A percentile compares a stretch with the other conserved stretches of the same genome.
Evolutionary conservation across 768 basidiomycete species (phyloP).

Genomic region (Lepiota subincarnata): DNA sequence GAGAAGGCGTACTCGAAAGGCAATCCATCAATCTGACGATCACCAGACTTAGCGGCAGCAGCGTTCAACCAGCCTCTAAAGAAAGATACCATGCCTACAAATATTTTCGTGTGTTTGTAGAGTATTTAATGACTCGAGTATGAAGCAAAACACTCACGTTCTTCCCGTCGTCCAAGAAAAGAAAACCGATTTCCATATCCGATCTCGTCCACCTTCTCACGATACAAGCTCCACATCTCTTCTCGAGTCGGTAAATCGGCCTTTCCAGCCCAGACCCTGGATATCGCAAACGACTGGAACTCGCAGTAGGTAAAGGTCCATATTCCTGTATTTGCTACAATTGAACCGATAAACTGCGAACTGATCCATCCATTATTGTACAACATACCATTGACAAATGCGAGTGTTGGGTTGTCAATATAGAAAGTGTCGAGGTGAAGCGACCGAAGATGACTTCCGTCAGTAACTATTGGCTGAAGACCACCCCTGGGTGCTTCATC

Average conservation of each 20-base stretch:
- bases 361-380: neutral
- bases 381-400: constrained; percentile 33
- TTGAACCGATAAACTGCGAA: neutral
- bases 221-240: constrained; percentile 30
- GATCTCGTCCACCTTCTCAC: constrained; percentile 25
- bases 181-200: constrained; percentile 35
- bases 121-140: too few relatives aligned
- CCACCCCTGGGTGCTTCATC: constrained; percentile 19
- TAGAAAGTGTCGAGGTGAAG: constrained; percentile 38
- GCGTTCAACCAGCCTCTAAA: constrained; percentile 37
- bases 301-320: constrained; percentile 36
- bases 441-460: constrained; percentile 36
- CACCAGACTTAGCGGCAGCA: constrained; percentile 35
- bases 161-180: constrained; percentile 22
- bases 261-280: constrained; percentile 33
- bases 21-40: constrained; percentile 22
- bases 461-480: constrained; percentile 32
- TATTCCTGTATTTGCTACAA: constrained; percentile 34
- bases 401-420: constrained; percentile 41
- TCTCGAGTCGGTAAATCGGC: constrained; percentile 29
- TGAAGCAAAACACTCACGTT: too few relatives aligned
- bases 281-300: constrained; percentile 30
- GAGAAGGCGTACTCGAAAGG: constrained; percentile 10
- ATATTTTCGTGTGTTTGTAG: too few relatives aligned
- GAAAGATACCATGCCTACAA: constrained; percentile 25